These are phyloP conservation scores for Fusarium cicatricum DNA, from an alignment of 2,329 filamentous ascomycete species.

Conservation along the genomic window DNA sequence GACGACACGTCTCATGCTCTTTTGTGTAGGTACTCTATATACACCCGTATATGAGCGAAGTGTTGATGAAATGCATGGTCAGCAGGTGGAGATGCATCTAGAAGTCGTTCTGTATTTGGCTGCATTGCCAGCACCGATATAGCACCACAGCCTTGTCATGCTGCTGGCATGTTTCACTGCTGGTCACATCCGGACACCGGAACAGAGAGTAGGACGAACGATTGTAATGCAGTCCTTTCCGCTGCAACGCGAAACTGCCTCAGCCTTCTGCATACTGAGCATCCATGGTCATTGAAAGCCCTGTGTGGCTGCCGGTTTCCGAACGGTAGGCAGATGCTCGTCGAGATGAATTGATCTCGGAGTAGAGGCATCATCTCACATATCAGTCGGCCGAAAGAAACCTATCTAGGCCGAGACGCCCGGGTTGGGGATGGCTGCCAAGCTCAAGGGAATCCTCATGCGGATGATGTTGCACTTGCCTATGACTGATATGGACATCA, in stretches of 20 bases:
- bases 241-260: conserved; percentile 15
- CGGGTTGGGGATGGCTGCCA: conserved; percentile 29
- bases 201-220: conserved; percentile 20
- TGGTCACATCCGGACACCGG: conserved; percentile 27
- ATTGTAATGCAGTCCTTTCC: conserved; percentile 6
- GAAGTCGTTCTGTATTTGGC: conserved; percentile 40
- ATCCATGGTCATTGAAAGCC: background rate
- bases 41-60: conserved; percentile 15
- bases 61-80: conserved; percentile 32
- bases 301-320: conserved; percentile 9
- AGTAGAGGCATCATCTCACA: conserved; percentile 24
- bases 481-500: conserved; percentile 23
- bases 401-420: conserved; percentile 32
- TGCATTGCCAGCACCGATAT: conserved; percentile 40
- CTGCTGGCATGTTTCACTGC: conserved; percentile 39
- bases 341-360: conserved; percentile 16
- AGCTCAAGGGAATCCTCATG: conserved; percentile 25
- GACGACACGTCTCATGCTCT: conserved; percentile 19
- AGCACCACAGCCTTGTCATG: conserved; percentile 35
- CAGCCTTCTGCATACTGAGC: too few species aligned
- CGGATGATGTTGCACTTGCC: conserved; percentile 14
- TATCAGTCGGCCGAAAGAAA: conserved; percentile 37
- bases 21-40: background rate
- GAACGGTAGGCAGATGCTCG: background rate
- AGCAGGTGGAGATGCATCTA: conserved; percentile 38